Evolutionary conservation across 176 grass and related monocot species (phyloP), one percentile per base, ranked within the genome.

Genomic region (Bothriochloa decipiens): DNA sequence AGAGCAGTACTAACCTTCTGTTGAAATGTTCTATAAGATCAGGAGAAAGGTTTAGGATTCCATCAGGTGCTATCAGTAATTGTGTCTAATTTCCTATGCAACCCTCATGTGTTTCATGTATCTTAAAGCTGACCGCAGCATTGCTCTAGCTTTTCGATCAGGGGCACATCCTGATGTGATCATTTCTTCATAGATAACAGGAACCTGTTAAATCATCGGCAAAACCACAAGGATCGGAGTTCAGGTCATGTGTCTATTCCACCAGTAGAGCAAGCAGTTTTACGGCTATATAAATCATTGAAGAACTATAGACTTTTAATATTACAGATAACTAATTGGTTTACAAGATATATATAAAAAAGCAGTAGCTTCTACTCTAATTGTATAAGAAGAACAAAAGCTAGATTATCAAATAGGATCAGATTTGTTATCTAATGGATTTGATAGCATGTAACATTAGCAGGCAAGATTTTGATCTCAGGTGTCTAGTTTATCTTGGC

Each of bases 121-220:
- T 70, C 79, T 90, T 35, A 98, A 87, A 87, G 92, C 96, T 74
- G 96, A 98, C 8, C 96, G 96, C 78, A 98, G 68, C 91, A 95
- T 95, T 76, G 91, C 92, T 92, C 89, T 93, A 82, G 96, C 92
- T 93, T 98, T 98, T 72, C 84, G 92, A 91, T 98, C 96, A 58
- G 96, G 96, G 83, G 84, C 45, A 75, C 92, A 98, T 77, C 96
- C 96, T 78, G 87, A 93, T 70, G 91, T 93, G 83, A 98, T 90
- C 91, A 98, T 98, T 93, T 98, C 92, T 93, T 95, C 92, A 69
- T 93, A 98, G 45, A 98, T 89, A 88, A 87, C 81, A 65, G 96
- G 92, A 88, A 98, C 95, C 92, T 97, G 85, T 73, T 49, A 50
- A 82, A 87, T 49, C 52, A 74, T 72, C 16, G 8, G 23, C 9